These are phyloP conservation scores for Chrysoporthe cubensis DNA, from an alignment of 2,329 filamentous ascomycete species.

Conservation along the genomic window DNA sequence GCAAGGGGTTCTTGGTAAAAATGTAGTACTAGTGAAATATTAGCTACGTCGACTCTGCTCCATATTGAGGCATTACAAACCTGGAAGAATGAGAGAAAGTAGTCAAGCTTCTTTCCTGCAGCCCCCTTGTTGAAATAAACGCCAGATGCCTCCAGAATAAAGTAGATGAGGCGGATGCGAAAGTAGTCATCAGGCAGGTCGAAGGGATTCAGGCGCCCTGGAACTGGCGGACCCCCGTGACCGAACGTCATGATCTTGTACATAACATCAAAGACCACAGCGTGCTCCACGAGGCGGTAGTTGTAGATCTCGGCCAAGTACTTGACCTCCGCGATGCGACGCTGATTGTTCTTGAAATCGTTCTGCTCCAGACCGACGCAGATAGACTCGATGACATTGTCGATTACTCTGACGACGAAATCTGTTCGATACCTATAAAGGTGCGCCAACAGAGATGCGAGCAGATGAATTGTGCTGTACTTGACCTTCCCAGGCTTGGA, in stretches of 20 bases:
- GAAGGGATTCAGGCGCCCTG: slow-evolving; percentile 75
- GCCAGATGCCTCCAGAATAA: slow-evolving; percentile 90
- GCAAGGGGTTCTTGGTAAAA: slow-evolving; percentile 82
- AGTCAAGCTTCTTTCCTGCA: slow-evolving; percentile 96
- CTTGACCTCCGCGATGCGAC: slow-evolving; percentile 92
- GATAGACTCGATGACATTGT: slow-evolving; percentile 88
- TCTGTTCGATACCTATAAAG: slow-evolving; percentile 90
- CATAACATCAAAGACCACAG: slow-evolving; percentile 91
- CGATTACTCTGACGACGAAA: slow-evolving; percentile 89
- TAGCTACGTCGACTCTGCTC: background rate
- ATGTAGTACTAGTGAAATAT: slow-evolving; percentile 76
- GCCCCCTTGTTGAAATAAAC: slow-evolving; percentile 94
- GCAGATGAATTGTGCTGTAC: slow-evolving; percentile 92
- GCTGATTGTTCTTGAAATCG: slow-evolving; percentile 96
- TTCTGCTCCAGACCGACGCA: slow-evolving; percentile 89
- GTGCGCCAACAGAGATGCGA: slow-evolving; percentile 86
- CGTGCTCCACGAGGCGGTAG: slow-evolving; percentile 94
- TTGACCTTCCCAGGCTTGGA: slow-evolving; percentile 97
- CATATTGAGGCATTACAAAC: slow-evolving; percentile 42
- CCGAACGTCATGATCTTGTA: slow-evolving; percentile 95
- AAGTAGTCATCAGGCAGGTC: slow-evolving; percentile 96
- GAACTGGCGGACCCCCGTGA: slow-evolving; percentile 81
- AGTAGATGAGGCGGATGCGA: slow-evolving; percentile 87
- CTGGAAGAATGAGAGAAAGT: slow-evolving; percentile 95
- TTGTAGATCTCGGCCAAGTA: slow-evolving; percentile 97